Percentiles rank a stretch among this genome's conserved stretches.
These are phyloP conservation scores for Haberlea rhodopensis DNA, from an alignment of 257 asterid genomes.

Conservation along the genomic window DNA sequence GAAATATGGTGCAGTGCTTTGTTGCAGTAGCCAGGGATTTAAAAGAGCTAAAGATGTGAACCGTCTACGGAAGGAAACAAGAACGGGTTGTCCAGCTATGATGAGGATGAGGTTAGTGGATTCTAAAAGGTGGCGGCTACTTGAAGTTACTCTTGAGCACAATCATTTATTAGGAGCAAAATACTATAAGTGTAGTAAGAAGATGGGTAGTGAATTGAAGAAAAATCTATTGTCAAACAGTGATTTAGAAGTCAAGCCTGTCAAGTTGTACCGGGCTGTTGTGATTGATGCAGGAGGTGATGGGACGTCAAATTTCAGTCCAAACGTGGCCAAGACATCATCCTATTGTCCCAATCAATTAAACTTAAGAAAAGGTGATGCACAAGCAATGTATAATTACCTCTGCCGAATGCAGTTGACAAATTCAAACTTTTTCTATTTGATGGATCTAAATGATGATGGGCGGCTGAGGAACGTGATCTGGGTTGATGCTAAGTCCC, in stretches of 20 bases:
- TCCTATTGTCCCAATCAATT: constrained; percentile 41
- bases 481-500: constrained; percentile 70
- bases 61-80: constrained; percentile 68
- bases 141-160: constrained; percentile 70
- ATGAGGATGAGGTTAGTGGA: constrained; percentile 64
- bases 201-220: constrained; percentile 47
- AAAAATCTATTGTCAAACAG: constrained; percentile 41
- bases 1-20: constrained; percentile 84
- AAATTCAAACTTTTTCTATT: constrained; percentile 59
- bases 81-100: constrained; percentile 90
- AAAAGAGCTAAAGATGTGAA: constrained; percentile 72
- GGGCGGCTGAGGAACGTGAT: constrained; percentile 63
- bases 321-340: constrained; percentile 26
- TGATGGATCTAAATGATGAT: constrained; percentile 55
- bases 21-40: constrained; percentile 90
- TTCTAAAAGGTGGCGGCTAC: constrained; percentile 74
- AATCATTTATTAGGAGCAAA: constrained; percentile 67
- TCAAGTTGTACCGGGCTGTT: constrained; percentile 58
- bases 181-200: constrained; percentile 48
- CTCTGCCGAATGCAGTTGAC: constrained; percentile 74
- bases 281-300: constrained; percentile 47
- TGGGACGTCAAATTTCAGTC: constrained; percentile 33
- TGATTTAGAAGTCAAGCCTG: constrained; percentile 49
- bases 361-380: constrained; percentile 57
- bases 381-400: constrained; percentile 63